These are phyloP conservation scores for Suhomyces maxii DNA, from an alignment of 1,139 yeast genomes.

Conservation along the genomic window DNA sequence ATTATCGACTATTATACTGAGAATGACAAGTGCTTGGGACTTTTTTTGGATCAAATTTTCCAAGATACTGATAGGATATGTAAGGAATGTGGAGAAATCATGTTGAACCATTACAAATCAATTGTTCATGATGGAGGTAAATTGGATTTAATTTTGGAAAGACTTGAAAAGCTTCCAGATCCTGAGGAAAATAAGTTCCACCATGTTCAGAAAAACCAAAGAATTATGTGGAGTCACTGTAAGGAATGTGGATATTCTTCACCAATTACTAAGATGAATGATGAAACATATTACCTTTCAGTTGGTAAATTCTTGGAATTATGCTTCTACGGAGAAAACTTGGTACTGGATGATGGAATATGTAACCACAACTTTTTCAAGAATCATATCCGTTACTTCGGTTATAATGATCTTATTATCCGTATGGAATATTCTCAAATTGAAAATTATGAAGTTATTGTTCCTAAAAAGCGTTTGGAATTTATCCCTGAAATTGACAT, in stretches of 20 bases:
- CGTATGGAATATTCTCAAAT: constrained; percentile 75
- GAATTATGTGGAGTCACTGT: constrained; percentile 92
- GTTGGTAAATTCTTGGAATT: constrained; percentile 91
- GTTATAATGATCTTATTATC: constrained; percentile 76
- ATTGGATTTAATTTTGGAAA: constrained; percentile 74
- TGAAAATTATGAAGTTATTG: constrained; percentile 73
- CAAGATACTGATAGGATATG: constrained; percentile 68
- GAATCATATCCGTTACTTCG: constrained; percentile 82
- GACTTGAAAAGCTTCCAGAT: constrained; percentile 36
- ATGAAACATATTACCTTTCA: constrained; percentile 85
- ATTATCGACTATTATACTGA: constrained; percentile 89
- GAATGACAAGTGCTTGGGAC: constrained; percentile 86
- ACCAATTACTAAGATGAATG: constrained; percentile 84
- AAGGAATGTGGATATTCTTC: constrained; percentile 73
- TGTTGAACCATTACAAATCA: constrained; percentile 76
- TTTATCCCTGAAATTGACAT: constrained; percentile 78
- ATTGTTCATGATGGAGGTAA: constrained; percentile 90
- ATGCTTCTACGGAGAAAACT: constrained; percentile 70
- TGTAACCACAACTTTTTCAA: constrained; percentile 81
- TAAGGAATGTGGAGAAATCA: constrained; percentile 74
- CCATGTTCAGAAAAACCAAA: constrained; percentile 47
- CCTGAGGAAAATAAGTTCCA: constrained; percentile 3
- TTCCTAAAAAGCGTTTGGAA: constrained; percentile 69
- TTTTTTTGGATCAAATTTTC: constrained; percentile 79
- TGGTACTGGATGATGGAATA: constrained; percentile 44